A percentile compares a stretch with the other conserved stretches of the same genome.
Conservation (phyloP, 2,329 filamentous ascomycete species). For the Xylaria sp. region DNA sequence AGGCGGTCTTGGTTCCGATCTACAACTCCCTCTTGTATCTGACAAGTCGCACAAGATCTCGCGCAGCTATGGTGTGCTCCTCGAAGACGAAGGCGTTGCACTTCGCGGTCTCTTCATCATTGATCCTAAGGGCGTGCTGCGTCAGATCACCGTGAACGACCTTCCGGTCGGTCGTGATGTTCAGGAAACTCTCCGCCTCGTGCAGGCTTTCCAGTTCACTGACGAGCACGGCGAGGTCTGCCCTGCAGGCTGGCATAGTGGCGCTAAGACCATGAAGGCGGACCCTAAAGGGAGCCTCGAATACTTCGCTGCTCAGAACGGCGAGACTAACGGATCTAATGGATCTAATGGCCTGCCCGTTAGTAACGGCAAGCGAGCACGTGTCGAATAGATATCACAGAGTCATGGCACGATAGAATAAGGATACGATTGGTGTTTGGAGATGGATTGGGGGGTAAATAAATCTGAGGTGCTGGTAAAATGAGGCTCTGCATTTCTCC, state of each 20-base stretch:
- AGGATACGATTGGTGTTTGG: conserved; percentile 22
- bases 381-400: conserved; percentile 28
- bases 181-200: conserved; percentile 72
- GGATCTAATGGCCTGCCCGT: conserved; percentile 23
- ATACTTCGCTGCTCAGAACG: conserved; percentile 54
- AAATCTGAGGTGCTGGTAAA: neutral
- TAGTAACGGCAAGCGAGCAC: conserved; percentile 31
- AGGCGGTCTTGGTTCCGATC: conserved; percentile 68
- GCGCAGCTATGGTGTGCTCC: conserved; percentile 70
- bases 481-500: conserved; percentile 38
- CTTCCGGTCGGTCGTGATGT: conserved; percentile 72
- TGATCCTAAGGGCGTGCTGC: conserved; percentile 68
- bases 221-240: conserved; percentile 84
- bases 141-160: conserved; percentile 74
- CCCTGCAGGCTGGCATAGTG: conserved; percentile 61
- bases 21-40: conserved; percentile 69
- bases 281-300: conserved; percentile 62
- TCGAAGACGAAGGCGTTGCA: conserved; percentile 71
- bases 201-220: conserved; percentile 82
- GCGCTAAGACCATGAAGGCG: conserved; percentile 61
- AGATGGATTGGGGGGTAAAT: conserved; percentile 21
- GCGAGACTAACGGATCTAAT: conserved; percentile 46
- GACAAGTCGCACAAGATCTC: conserved; percentile 71
- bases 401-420: neutral
- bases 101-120: conserved; percentile 73